phyloP scores from a whole-genome alignment of 306 rosid species.

The Castanospermum australe region DNA sequence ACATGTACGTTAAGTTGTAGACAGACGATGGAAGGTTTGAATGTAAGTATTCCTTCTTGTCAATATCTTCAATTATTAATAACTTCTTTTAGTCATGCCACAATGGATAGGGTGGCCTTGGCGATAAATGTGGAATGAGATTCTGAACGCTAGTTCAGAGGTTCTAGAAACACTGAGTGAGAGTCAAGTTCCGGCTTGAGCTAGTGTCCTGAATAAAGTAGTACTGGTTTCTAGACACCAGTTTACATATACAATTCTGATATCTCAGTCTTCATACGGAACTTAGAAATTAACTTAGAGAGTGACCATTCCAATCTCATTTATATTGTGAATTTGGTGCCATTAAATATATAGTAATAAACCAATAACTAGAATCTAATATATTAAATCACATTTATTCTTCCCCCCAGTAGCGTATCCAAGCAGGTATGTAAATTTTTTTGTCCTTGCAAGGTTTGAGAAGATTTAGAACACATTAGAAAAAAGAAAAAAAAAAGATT shows the following conservation, averaged over 20 bases:
- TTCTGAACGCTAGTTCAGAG: neutral
- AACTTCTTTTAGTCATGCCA: neutral
- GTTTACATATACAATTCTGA: neutral
- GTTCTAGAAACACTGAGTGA: neutral
- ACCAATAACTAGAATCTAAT: neutral
- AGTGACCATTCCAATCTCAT: constrained; percentile 12
- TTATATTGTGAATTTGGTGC: constrained; percentile 26
- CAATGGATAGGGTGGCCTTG: neutral
- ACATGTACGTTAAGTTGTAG: neutral
- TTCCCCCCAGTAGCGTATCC: neutral
- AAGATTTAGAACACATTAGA: neutral
- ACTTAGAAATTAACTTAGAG: constrained; percentile 3
- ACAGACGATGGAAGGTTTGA: neutral
- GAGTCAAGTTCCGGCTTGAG: neutral
- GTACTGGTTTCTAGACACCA: neutral
- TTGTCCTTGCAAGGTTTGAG: neutral
- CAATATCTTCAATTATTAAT: neutral
- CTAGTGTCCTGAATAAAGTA: neutral
- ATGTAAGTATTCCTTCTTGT: neutral
- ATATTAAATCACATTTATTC: neutral
- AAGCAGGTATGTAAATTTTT: neutral
- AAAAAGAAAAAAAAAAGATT: too few species aligned
- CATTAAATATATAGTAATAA: too few species aligned
- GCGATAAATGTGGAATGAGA: neutral
- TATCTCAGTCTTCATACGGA: constrained; percentile 19